Evolutionary conservation across 805 yeast genomes (phyloP).

Genomic region (Candida morakotiae): DNA sequence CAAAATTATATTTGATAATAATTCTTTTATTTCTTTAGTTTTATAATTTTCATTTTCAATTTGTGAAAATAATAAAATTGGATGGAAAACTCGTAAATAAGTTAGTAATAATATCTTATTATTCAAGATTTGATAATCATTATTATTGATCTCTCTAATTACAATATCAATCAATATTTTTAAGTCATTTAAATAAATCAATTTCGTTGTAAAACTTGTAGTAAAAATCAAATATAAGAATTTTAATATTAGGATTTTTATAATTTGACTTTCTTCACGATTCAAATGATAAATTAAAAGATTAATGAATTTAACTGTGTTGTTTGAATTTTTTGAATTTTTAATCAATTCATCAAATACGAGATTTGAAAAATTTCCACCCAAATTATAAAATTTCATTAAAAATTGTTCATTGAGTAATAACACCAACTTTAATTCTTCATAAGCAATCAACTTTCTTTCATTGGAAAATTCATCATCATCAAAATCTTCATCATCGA

Average conservation of each 20-base stretch:
- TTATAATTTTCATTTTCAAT: slow-evolving; percentile 56
- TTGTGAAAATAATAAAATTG: slow-evolving; percentile 65
- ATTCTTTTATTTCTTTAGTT: slow-evolving; percentile 44
- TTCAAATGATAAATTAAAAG: slow-evolving; percentile 62
- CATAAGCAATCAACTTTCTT: slow-evolving; percentile 48
- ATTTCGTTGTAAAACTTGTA: slow-evolving; percentile 56
- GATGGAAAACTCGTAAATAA: slow-evolving; percentile 69
- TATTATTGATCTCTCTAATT: slow-evolving; percentile 70
- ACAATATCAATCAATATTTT: slow-evolving; percentile 81
- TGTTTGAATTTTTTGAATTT: slow-evolving; percentile 16
- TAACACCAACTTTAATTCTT: slow-evolving; percentile 66
- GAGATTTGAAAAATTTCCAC: slow-evolving; percentile 30
- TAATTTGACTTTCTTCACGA: slow-evolving; percentile 64
- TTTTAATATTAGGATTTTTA: slow-evolving; percentile 77
- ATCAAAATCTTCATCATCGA: slow-evolving; percentile 17
- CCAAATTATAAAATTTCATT: slow-evolving; percentile 45
- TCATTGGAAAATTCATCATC: slow-evolving; percentile 48
- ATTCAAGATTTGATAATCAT: slow-evolving; percentile 44
- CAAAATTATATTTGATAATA: slow-evolving; percentile 46
- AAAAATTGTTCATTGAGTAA: slow-evolving; percentile 86
- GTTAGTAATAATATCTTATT: slow-evolving; percentile 43
- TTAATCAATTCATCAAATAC: slow-evolving; percentile 53
- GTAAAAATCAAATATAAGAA: slow-evolving; percentile 72
- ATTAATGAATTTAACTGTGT: slow-evolving; percentile 65
- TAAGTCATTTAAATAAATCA: slow-evolving; percentile 78